These are phyloP conservation scores for Crataegus laevigata DNA, from an alignment of 306 rosid species.

Conservation along the genomic window DNA sequence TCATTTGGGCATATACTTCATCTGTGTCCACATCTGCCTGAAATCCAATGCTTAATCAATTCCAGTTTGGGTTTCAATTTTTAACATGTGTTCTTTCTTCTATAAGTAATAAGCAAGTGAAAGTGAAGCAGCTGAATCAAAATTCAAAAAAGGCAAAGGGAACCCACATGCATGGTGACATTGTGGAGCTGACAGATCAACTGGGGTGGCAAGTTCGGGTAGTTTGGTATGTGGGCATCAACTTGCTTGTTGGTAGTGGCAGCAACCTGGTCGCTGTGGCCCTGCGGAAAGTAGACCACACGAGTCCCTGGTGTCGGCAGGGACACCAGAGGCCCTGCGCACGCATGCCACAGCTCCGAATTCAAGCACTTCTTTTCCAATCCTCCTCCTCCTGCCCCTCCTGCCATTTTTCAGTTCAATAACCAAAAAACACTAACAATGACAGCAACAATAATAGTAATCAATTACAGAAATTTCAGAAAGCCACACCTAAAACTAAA, in stretches of 20 bases:
- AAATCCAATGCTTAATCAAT: constrained; percentile 25
- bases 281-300: constrained; percentile 91
- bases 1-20: constrained; percentile 95
- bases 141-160: neutral
- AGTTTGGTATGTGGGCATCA: constrained; percentile 77
- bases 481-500: constrained; percentile 8
- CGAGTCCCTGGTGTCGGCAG: constrained; percentile 70
- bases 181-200: constrained; percentile 80
- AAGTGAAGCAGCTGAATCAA: neutral
- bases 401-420: neutral
- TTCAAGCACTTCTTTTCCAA: constrained; percentile 78
- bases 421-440: neutral
- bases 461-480: neutral
- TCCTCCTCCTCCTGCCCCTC: constrained; percentile 16
- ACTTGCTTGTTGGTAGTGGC: constrained; percentile 75
- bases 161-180: constrained; percentile 78
- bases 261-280: constrained; percentile 90
- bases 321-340: constrained; percentile 83
- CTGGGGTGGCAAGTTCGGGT: constrained; percentile 78
- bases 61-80: neutral
- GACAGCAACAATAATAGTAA: neutral
- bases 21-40: constrained; percentile 95
- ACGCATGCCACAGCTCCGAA: constrained; percentile 98
- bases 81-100: neutral
- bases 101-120: neutral